Evolutionary conservation across 305 asterid species (phyloP), one percentile per base, ranked within the genome.

Genomic region (Ilex paraguariensis): DNA sequence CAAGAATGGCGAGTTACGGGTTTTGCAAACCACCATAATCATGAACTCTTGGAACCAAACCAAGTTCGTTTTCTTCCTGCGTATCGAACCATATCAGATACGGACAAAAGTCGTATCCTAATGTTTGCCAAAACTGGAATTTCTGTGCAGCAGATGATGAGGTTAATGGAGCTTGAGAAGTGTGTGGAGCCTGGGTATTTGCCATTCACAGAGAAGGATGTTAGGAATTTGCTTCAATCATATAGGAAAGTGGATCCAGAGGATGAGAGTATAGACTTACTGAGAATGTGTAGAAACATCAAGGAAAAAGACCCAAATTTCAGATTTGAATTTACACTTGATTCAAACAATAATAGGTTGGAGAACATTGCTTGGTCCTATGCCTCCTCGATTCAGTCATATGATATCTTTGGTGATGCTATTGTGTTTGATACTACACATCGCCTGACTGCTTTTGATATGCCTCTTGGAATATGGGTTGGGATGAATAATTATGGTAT

Each of bases 1-100:
- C 83, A 90, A 6, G 96, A 93, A 69, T 93, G 99, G 99, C 81
- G 95, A 57, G 87, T 90, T 40, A 93, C 96, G 1, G 97, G 97
- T 31, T 93, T 82, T 72, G 88, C 77, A 15, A 84, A 90, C 74
- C 95, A 93, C 75, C 99, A 93, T 63, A 93, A 93, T 69, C 99
- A 93, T 44, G 99, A 90, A 49, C 97, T 93, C 68, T 71, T 93
- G 30, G 97, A 90, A 69, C 92, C 91, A n/a, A 84, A 82, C 77
- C 97, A 93, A 84, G 99, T 93, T 54, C 95, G 97, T 6, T 90
- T 90, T 79, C 95, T 93, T 70, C 99, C 99, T 72, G 97, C 99
- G 6, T 93, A 93, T 57, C 95, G 97, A 36, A 87, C 87, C 39
- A 93, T 93, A 65, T 86, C 97, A n/a, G 95, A 90, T 68, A 70